Base-by-base conservation (phyloP, 225 moss, liverwort and hornwort species). In the Polytrichum commune region DNA sequence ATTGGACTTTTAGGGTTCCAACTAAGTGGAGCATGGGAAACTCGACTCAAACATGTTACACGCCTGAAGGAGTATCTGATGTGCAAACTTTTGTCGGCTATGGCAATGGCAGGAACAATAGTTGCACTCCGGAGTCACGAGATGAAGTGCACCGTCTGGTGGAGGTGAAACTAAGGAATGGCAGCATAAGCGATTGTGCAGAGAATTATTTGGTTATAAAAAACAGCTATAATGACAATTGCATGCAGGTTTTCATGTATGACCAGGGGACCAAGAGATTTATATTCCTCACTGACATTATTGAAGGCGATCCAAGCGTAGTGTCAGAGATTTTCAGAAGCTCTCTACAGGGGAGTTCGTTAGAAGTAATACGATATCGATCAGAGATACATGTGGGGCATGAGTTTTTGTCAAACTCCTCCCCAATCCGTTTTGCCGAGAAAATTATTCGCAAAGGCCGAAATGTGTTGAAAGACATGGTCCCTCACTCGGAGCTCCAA, bases 281-380 rank as follows among this genome's bases (percentile, higher is more conserved):
- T 26, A 23, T 23, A 7, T 73, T 28, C 28, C 55, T 73, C 20
- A 73, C 55, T 2, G 73, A 73, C 1, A 18, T 73, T 23, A 19
- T 73, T 65, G 29, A 23, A 23, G 0, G 16, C 3, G 2, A 30
- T 56, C 5, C 30, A 29, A 54, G 1, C 2, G 25, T 1, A 16
- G 65, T 24, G 13, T 5, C 22, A 30, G 29, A 23, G n/a, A 32
- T 73, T 28, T 55, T 65, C 4, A 30, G 55, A 8, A 24, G 55
- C 6, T 54, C 19, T 4, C 9, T 73, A 24, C 64, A 24, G 0
- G 64, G 73, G 7, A 65, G 64, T 54, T 7, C 1, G 1, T 5
- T 65, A 8, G n/a, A 16, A 25, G 64, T 65, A 22, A 5, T 5
- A 5, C 22, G 65, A 64, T 3, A 23, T 7, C 0, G 1, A 1